phyloP scores from a whole-genome alignment of 768 basidiomycete species.

The Calocybe cyanea region DNA sequence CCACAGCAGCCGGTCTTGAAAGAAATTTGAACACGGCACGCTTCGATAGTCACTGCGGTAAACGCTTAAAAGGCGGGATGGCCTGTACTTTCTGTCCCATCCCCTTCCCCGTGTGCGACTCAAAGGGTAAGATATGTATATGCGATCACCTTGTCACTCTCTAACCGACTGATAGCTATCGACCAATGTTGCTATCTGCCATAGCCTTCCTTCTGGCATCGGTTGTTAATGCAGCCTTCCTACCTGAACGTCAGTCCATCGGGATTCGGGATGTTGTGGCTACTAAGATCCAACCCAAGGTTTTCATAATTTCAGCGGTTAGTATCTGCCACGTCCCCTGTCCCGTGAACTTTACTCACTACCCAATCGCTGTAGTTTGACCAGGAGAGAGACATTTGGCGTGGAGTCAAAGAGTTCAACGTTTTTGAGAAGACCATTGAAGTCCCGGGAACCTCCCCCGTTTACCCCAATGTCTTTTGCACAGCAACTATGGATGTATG shows the following conservation, averaged over 20 bases:
- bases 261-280: not conserved
- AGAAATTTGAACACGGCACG: too few relatives aligned
- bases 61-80: too few relatives aligned
- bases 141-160: too few relatives aligned
- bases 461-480: constrained; percentile 4
- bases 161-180: too few relatives aligned
- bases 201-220: too few relatives aligned
- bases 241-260: not conserved
- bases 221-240: too few relatives aligned
- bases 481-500: constrained; percentile 3
- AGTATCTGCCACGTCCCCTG: not conserved
- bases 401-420: constrained; percentile 2
- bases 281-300: constrained; percentile 3
- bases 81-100: too few relatives aligned
- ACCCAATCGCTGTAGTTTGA: constrained; percentile 2
- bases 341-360: not conserved
- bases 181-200: too few relatives aligned
- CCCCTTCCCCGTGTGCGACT: too few relatives aligned
- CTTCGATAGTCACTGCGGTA: too few relatives aligned
- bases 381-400: constrained; percentile 3
- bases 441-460: constrained; percentile 5
- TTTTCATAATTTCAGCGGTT: constrained; percentile 7
- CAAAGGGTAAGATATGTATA: too few relatives aligned
- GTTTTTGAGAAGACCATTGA: constrained; percentile 2
- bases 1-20: too few relatives aligned